Evolutionary conservation across 163 green algal species (phyloP).

Genomic region (Botryococcus braunii): DNA sequence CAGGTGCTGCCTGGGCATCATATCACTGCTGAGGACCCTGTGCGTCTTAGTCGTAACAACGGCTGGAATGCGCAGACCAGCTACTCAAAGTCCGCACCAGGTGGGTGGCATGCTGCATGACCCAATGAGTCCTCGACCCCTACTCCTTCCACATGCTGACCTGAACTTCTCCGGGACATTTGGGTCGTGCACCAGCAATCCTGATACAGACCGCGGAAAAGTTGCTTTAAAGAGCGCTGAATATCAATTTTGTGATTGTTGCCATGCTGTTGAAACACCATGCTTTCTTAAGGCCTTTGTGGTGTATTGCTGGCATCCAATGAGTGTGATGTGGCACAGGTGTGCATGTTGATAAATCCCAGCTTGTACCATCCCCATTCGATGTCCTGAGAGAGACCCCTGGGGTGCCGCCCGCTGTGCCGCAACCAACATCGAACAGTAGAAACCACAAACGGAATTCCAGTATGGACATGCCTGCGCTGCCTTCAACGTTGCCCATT

Average conservation of each 20-base stretch:
- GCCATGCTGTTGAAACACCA: not conserved
- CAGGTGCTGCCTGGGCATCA: too few species aligned
- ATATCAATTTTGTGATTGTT: not conserved
- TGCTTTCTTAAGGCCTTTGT: too few species aligned
- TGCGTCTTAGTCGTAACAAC: too few species aligned
- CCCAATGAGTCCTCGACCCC: too few species aligned
- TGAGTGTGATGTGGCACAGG: too few species aligned
- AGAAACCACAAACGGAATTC: not conserved
- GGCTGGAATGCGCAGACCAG: too few species aligned
- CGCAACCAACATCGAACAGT: not conserved
- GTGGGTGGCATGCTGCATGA: too few species aligned
- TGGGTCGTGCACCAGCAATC: not conserved
- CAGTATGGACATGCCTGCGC: not conserved
- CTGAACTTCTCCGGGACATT: not conserved
- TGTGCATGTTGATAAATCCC: conserved; percentile 3
- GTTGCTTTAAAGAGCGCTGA: not conserved
- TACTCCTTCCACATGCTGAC: too few species aligned
- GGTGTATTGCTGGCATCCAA: too few species aligned
- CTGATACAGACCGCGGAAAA: not conserved
- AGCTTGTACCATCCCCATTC: conserved; percentile 4
- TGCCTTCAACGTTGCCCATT: conserved; percentile 9
- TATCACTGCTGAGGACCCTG: too few species aligned
- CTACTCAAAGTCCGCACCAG: too few species aligned
- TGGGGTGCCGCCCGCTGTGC: too few species aligned
- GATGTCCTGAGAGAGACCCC: not conserved